Conservation (phyloP, 176 grass and related monocot genomes). For the sorghum (Sorghum bicolor) region DNA sequence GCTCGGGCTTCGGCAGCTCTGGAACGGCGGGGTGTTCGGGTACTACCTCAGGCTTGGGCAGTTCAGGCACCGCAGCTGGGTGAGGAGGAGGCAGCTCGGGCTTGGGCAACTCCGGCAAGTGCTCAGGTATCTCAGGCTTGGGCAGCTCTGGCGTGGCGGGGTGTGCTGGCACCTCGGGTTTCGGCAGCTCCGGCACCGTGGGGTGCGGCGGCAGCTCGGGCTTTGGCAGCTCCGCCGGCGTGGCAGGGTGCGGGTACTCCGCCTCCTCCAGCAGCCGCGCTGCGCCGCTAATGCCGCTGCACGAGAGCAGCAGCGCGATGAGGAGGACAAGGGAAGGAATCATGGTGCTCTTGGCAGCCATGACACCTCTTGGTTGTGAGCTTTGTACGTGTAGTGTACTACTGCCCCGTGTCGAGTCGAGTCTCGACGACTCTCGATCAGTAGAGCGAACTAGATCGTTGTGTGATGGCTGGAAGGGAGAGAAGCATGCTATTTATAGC, state of each 20-base stretch:
- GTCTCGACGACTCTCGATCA: too few relatives aligned
- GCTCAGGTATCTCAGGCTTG: background rate
- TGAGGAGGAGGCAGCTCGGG: background rate
- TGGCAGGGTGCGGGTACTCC: background rate
- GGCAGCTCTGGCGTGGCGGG: background rate
- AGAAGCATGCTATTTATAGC: conserved; percentile 12
- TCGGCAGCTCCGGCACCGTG: background rate
- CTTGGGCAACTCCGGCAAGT: background rate
- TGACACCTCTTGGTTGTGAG: background rate
- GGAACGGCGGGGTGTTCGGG: background rate
- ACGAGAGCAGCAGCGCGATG: background rate
- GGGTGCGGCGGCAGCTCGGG: background rate
- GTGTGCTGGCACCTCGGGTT: background rate
- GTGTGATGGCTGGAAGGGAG: conserved; percentile 7
- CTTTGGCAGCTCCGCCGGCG: background rate
- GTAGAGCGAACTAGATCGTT: background rate
- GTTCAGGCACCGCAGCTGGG: background rate
- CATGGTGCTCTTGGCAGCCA: conserved; percentile 10
- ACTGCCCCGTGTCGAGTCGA: background rate
- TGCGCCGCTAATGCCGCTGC: background rate
- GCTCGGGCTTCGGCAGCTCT: conserved; percentile 3
- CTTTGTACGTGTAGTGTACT: too few relatives aligned
- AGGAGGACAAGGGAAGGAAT: background rate
- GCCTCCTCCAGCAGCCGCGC: conserved; percentile 1
- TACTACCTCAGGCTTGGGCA: background rate